Conservation (phyloP, 805 yeast species). For the Deakozyma indianensis region DNA sequence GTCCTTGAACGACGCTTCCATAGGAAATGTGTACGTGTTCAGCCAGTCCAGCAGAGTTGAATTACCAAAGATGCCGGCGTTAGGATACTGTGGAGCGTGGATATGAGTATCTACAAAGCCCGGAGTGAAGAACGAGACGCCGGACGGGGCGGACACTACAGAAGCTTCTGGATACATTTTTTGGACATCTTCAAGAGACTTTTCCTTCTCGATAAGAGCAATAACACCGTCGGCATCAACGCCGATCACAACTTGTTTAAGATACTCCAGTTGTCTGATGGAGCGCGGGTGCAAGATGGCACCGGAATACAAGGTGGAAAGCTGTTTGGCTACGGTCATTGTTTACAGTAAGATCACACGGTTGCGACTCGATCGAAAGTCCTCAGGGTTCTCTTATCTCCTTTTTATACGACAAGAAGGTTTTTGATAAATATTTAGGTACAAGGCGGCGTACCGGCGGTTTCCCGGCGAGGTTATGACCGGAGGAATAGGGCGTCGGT, state of each 20-base stretch:
- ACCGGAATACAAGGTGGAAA: slow-evolving; percentile 36
- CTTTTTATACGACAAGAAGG: no score
- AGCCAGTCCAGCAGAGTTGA: slow-evolving; percentile 85
- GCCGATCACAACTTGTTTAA: slow-evolving; percentile 44
- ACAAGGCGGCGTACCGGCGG: no score
- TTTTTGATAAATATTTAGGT: no score
- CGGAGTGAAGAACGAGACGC: slow-evolving; percentile 50
- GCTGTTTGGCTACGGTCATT: background rate
- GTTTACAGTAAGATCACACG: no score
- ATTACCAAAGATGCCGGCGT: slow-evolving; percentile 70
- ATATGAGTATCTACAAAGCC: slow-evolving; percentile 76
- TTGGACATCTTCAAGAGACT: slow-evolving; percentile 3
- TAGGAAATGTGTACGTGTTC: slow-evolving; percentile 72
- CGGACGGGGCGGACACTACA: slow-evolving; percentile 15
- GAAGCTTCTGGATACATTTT: slow-evolving; percentile 13
- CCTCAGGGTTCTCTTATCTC: no score
- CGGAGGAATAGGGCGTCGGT: no score
- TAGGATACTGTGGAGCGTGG: slow-evolving; percentile 77
- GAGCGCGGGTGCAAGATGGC: slow-evolving; percentile 61
- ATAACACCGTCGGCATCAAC: slow-evolving; percentile 47
- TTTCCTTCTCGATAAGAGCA: slow-evolving; percentile 19
- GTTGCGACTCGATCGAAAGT: background rate
- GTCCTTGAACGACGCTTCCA: slow-evolving; percentile 57
- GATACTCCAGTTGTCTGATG: slow-evolving; percentile 41
- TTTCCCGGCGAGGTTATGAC: no score